These are phyloP conservation scores for Trifolium pratense DNA, from an alignment of 306 rosid species.

Conservation along the genomic window DNA sequence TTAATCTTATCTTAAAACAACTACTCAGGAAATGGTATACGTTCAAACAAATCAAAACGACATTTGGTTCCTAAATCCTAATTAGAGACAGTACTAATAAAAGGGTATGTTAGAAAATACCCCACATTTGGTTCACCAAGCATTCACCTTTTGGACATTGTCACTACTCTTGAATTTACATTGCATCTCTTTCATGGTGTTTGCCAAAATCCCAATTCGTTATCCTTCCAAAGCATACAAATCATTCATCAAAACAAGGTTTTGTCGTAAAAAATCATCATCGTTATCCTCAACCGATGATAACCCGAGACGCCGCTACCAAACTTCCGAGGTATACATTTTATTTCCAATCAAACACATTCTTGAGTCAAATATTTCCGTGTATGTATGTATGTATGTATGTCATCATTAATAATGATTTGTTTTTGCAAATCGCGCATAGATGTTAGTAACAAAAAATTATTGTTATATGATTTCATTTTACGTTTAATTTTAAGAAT, in stretches of 20 bases:
- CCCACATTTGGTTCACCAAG: slow-evolving; percentile 31
- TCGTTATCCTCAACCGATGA: not conserved
- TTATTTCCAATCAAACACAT: not conserved
- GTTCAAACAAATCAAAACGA: not conserved
- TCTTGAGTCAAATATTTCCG: not conserved
- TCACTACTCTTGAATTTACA: slow-evolving; percentile 31
- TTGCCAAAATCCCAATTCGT: slow-evolving; percentile 42
- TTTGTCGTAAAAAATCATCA: slow-evolving; percentile 39
- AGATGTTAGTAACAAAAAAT: slow-evolving; percentile 17
- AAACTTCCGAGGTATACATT: slow-evolving; percentile 18
- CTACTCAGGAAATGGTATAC: not conserved
- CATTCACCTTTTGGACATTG: slow-evolving; percentile 38
- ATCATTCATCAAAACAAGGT: slow-evolving; percentile 57
- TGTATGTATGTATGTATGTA: too few species aligned
- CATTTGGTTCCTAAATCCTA: slow-evolving; percentile 1
- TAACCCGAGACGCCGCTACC: slow-evolving; percentile 4
- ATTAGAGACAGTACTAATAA: slow-evolving; percentile 36
- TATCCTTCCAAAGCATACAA: slow-evolving; percentile 48
- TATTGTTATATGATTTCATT: not conserved
- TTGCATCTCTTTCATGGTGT: slow-evolving; percentile 51
- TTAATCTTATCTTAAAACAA: too few species aligned
- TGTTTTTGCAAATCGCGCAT: not conserved
- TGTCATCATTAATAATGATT: not conserved
- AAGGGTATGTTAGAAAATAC: slow-evolving; percentile 16
- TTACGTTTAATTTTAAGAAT: not conserved